A percentile compares a stretch with the other conserved stretches of the same genome.
Evolutionary conservation across 768 basidiomycete species (phyloP).

Genomic region (Hydnomerulius pinastri): DNA sequence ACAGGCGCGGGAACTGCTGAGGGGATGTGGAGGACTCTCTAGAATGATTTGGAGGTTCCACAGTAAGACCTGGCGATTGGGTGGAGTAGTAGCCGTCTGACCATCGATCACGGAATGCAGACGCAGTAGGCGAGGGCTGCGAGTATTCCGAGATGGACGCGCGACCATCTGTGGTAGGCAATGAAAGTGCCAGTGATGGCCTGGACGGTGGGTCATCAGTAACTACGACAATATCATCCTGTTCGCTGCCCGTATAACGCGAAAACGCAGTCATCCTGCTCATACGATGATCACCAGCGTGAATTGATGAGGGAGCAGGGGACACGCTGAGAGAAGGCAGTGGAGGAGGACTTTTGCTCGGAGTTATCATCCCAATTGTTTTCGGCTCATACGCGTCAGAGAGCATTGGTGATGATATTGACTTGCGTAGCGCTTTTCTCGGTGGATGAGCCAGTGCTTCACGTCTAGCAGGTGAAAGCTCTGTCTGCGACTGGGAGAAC

Average conservation of each 20-base stretch:
- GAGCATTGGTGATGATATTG: conserved; percentile 56
- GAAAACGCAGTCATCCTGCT: conserved; percentile 24
- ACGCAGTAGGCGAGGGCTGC: conserved; percentile 71
- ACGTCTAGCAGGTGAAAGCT: conserved; percentile 35
- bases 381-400: conserved; percentile 43
- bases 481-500: conserved; percentile 61
- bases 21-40: conserved; percentile 22
- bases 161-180: conserved; percentile 40
- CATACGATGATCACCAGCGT: conserved; percentile 21
- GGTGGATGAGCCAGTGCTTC: conserved; percentile 8
- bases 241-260: conserved; percentile 43
- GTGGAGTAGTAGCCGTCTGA: conserved; percentile 36
- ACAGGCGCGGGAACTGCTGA: conserved; percentile 19
- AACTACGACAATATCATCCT: conserved; percentile 32
- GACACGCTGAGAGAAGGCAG: conserved; percentile 35
- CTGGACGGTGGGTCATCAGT: conserved; percentile 32
- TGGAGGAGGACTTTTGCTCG: conserved; percentile 50
- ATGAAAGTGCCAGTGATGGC: conserved; percentile 54
- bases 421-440: conserved; percentile 41
- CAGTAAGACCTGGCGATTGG: conserved; percentile 18
- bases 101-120: conserved; percentile 71
- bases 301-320: conserved; percentile 26
- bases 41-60: conserved; percentile 14
- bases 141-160: conserved; percentile 69
- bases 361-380: conserved; percentile 28